Percentiles rank a stretch among this genome's conserved stretches.
Evolutionary conservation across 192 early-diverging fungal genomes (phyloP).

Genomic region (Backusella tarrabulga): DNA sequence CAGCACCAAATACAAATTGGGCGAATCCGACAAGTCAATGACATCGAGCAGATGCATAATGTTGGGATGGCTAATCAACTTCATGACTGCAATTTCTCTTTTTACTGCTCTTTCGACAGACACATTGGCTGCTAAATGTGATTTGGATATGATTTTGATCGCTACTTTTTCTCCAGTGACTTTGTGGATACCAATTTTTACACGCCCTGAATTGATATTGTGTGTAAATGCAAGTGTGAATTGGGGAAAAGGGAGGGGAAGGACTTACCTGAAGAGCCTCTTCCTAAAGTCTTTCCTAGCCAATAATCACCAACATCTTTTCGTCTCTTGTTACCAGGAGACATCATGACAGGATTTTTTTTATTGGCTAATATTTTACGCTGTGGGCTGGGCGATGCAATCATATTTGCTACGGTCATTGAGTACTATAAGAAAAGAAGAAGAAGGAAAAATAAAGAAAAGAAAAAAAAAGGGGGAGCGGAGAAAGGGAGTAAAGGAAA

Average conservation of each 20-base stretch:
- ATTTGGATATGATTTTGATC: constrained; percentile 53
- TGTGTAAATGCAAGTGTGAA: background rate
- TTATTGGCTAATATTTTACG: constrained; percentile 17
- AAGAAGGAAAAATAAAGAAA: background rate
- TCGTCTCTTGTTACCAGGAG: constrained; percentile 27
- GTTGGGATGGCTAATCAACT: constrained; percentile 51
- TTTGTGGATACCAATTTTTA: constrained; percentile 50
- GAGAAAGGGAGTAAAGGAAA: constrained; percentile 11
- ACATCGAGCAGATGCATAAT: constrained; percentile 51
- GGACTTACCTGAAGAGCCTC: constrained; percentile 51
- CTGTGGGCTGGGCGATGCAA: constrained; percentile 28
- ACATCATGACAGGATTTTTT: constrained; percentile 5
- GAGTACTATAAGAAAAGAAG: background rate
- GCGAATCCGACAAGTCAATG: constrained; percentile 40
- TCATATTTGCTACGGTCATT: constrained; percentile 3
- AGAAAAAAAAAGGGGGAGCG: background rate
- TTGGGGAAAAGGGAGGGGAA: background rate
- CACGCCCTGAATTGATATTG: constrained; percentile 33
- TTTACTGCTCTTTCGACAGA: constrained; percentile 48
- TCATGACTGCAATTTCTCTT: constrained; percentile 57
- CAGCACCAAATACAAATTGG: constrained; percentile 52
- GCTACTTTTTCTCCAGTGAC: constrained; percentile 54
- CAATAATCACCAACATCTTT: constrained; percentile 50
- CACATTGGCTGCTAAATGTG: constrained; percentile 39
- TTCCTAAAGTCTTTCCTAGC: constrained; percentile 47